These are phyloP conservation scores for Dimargaris cristalligena DNA, from an alignment of 192 early-diverging fungal genomes.

Conservation along the genomic window DNA sequence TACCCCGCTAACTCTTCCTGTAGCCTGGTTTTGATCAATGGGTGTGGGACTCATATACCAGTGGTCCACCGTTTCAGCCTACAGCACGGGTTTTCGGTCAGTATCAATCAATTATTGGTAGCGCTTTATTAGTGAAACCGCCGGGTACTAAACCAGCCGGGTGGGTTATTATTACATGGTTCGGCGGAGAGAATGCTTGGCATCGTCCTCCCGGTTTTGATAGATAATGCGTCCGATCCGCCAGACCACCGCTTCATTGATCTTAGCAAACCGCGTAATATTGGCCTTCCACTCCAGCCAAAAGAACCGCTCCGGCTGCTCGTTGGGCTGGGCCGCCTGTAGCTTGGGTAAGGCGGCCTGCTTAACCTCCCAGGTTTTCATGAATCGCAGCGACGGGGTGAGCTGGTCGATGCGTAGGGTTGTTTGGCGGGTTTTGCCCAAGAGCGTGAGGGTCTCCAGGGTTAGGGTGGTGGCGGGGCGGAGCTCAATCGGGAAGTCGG, in stretches of 20 bases:
- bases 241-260: conserved; percentile 9
- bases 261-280: neutral
- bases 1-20: too few relatives aligned
- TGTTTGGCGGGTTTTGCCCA: neutral
- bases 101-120: too few relatives aligned
- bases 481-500: neutral
- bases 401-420: conserved; percentile 5
- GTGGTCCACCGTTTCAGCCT: too few relatives aligned
- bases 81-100: too few relatives aligned
- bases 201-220: conserved; percentile 3
- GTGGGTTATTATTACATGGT: too few relatives aligned
- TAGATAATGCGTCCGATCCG: conserved; percentile 8
- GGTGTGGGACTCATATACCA: too few relatives aligned
- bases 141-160: too few relatives aligned
- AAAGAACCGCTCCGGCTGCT: neutral
- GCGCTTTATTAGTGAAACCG: too few relatives aligned
- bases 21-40: too few relatives aligned
- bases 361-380: conserved; percentile 8
- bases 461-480: neutral
- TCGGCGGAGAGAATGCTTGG: too few relatives aligned
- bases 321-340: neutral
- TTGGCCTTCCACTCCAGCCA: conserved; percentile 10
- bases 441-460: conserved; percentile 1
- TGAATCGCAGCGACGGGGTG: conserved; percentile 4
- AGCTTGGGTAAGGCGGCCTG: neutral